These are phyloP conservation scores for Pseudonitzschia multistriata DNA, from an alignment of 108 stramenopile species.

Conservation along the genomic window DNA sequence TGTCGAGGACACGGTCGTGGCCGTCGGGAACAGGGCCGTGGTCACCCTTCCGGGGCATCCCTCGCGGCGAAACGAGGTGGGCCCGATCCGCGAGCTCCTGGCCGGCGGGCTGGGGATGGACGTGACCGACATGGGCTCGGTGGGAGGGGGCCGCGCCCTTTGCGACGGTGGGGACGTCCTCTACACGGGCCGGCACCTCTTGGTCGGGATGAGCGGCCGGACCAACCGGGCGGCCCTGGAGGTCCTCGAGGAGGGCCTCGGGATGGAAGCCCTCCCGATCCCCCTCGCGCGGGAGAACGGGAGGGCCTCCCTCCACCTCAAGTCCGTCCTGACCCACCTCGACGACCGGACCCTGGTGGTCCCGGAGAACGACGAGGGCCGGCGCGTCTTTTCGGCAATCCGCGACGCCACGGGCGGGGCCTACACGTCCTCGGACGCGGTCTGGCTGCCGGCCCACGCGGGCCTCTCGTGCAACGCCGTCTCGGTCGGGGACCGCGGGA, in stretches of 20 bases:
- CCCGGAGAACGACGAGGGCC: constrained; percentile 38
- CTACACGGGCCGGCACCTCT: constrained; percentile 61
- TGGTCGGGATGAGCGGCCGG: constrained; percentile 56
- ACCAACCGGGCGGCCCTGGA: constrained; percentile 52
- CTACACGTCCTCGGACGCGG: constrained; percentile 46
- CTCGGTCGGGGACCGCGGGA: constrained; percentile 30
- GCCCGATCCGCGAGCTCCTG: constrained; percentile 37
- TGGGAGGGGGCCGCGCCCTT: neutral
- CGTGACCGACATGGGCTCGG: constrained; percentile 48
- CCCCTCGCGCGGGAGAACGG: constrained; percentile 16
- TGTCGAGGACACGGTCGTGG: constrained; percentile 75
- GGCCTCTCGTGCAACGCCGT: constrained; percentile 65
- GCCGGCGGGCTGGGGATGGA: constrained; percentile 36
- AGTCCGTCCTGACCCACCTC: constrained; percentile 63
- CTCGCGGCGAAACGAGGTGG: constrained; percentile 63
- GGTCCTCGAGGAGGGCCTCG: constrained; percentile 42
- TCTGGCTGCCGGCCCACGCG: constrained; percentile 18
- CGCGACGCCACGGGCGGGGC: constrained; percentile 34
- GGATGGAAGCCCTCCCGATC: constrained; percentile 33
- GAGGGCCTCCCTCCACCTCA: constrained; percentile 70
- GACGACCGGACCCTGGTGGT: constrained; percentile 55
- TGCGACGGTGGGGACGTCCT: constrained; percentile 80
- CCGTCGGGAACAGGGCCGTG: constrained; percentile 45
- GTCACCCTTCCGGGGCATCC: constrained; percentile 49
- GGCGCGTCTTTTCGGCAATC: constrained; percentile 40